A percentile compares a stretch with the other conserved stretches of the same genome.
These are phyloP conservation scores for Lodderomyces margitis DNA, from an alignment of 1,139 yeast genomes.

Conservation along the genomic window DNA sequence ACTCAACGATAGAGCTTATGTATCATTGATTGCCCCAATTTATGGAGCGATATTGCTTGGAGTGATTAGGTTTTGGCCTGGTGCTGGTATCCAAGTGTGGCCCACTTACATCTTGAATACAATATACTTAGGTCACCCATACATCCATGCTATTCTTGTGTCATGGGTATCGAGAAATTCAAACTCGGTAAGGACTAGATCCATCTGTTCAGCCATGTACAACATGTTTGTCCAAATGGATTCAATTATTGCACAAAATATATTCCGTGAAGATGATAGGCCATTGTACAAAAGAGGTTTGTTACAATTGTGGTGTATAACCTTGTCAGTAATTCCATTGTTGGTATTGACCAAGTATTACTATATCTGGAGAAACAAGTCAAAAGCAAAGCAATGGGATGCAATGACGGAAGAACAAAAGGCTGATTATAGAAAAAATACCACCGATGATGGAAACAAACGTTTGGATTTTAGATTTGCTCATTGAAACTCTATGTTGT, in stretches of 20 bases:
- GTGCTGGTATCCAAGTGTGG: constrained; percentile 47
- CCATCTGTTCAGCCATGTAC: constrained; percentile 47
- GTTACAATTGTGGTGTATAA: constrained; percentile 18
- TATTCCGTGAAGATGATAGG: constrained; percentile 54
- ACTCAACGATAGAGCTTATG: constrained; percentile 31
- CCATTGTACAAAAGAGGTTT: constrained; percentile 61
- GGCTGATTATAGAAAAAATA: constrained; percentile 38
- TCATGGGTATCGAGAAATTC: constrained; percentile 63
- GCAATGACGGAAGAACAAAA: constrained; percentile 47
- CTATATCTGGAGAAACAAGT: constrained; percentile 48
- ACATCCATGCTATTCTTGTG: constrained; percentile 52
- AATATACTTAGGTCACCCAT: constrained; percentile 48
- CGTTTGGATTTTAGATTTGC: constrained; percentile 51
- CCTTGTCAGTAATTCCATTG: constrained; percentile 20
- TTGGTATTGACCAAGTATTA: constrained; percentile 29
- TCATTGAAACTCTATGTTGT: constrained; percentile 12
- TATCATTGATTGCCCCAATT: constrained; percentile 35
- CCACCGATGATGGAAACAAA: constrained; percentile 53
- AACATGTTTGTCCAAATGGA: constrained; percentile 63
- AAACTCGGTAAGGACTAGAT: constrained; percentile 56
- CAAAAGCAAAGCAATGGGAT: constrained; percentile 46
- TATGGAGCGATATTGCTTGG: constrained; percentile 39
- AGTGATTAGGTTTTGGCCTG: constrained; percentile 50
- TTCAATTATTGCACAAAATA: constrained; percentile 47
- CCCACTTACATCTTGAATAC: constrained; percentile 51